These are phyloP conservation scores for Eucommia ulmoides DNA, from an alignment of 257 asterid species.

Conservation along the genomic window DNA sequence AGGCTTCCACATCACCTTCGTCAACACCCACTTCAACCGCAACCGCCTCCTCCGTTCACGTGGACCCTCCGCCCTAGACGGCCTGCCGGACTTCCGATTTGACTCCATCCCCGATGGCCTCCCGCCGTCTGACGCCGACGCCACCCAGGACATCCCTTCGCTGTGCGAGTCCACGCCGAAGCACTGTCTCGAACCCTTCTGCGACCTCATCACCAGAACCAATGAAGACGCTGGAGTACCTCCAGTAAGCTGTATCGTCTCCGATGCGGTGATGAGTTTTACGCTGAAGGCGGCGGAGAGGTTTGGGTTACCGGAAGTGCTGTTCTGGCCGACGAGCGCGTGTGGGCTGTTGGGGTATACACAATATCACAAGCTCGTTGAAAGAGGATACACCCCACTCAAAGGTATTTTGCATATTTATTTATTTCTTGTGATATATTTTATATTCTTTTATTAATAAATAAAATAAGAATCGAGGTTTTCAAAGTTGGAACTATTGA, in stretches of 20 bases:
- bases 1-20: conserved; percentile 21
- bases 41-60: conserved; percentile 14
- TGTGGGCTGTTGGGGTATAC: conserved; percentile 30
- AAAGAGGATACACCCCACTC: conserved; percentile 34
- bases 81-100: conserved; percentile 10
- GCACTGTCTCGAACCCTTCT: conserved; percentile 35
- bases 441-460: too few species aligned
- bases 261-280: conserved; percentile 40
- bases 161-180: conserved; percentile 25
- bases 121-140: conserved; percentile 16
- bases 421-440: background rate
- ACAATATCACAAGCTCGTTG: conserved; percentile 21
- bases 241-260: conserved; percentile 38
- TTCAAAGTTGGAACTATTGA: too few species aligned
- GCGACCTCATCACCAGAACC: conserved; percentile 24
- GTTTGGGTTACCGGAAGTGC: conserved; percentile 33
- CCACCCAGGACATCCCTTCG: conserved; percentile 21
- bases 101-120: conserved; percentile 21
- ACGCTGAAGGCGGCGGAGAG: conserved; percentile 33
- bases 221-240: conserved; percentile 13
- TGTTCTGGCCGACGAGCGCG: conserved; percentile 42
- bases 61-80: conserved; percentile 10
- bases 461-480: too few species aligned
- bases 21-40: conserved; percentile 21
- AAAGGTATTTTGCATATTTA: conserved; percentile 20